Evolutionary conservation across 495 filamentous ascomycete species (phyloP), one percentile per base, ranked within the genome.

Genomic region (Parmelia sp.): DNA sequence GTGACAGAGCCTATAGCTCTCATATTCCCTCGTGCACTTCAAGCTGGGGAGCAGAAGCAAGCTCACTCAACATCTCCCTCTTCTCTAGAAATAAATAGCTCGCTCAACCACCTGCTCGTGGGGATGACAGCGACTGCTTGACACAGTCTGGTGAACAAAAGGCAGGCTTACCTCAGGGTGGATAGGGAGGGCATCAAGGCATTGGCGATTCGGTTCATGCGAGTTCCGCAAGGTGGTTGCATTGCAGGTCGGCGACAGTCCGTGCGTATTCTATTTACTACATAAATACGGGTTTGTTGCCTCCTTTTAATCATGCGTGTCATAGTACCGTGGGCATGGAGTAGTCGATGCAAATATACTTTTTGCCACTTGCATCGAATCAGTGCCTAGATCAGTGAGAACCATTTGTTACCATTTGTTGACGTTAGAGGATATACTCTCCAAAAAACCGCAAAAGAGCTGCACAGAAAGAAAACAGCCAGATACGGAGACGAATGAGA

Each of bases 21-120:
- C n/a, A 25, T 40, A 33, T 57, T 21, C 39, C 25, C 42, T 60
- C 17, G 9, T 29, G 33, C 19, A 10, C 10, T 33, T 8, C 44
- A 8, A 35, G 49, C 53, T 42, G 61, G 40, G 36, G 10, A 42
- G 39, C 40, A 35, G 44, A 39, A 42, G 29, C 51, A 39, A 15
- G 23, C 25, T 11, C 15, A 45, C 27, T 33, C 60, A 29, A 53
- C 4, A n/a, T 6, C 25, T 9, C 60, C 35, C 8, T 45, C 39
- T 25, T 31, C 42, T 33, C 9, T 11, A 19, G 15, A 61, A n/a
- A n/a, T n/a, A 4, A 5, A 27, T 44, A 56, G 49, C 51, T 63
- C 40, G 25, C 49, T 53, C 51, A 55, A 15, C 17, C 56, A 57
- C 61, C 61, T 63, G 51, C 61, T 57, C 42, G 61, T 63, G 61